phyloP scores from a whole-genome alignment of 2,329 filamentous ascomycete genomes.

The Ascocoryne sarcoides region DNA sequence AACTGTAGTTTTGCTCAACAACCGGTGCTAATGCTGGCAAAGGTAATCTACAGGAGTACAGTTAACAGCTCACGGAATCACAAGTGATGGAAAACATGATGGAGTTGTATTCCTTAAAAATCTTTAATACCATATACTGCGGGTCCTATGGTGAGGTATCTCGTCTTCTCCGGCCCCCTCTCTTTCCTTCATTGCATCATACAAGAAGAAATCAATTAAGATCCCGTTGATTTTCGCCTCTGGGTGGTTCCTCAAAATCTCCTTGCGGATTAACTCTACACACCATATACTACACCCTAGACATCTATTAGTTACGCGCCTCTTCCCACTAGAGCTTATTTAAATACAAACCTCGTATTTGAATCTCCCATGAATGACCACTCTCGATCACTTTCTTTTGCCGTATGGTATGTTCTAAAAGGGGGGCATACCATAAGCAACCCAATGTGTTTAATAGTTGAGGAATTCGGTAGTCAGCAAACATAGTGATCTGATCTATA shows the following conservation, averaged over 20 bases:
- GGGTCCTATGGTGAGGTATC: slow-evolving; percentile 78
- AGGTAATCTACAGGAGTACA: not conserved
- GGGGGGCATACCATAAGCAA: slow-evolving; percentile 76
- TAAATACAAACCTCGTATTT: slow-evolving; percentile 31
- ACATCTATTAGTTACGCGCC: slow-evolving; percentile 1
- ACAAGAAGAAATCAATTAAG: slow-evolving; percentile 93
- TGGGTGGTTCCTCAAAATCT: slow-evolving; percentile 68
- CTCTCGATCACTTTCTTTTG: slow-evolving; percentile 56
- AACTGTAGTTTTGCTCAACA: too few relatives aligned
- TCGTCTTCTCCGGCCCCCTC: slow-evolving; percentile 49
- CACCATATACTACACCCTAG: slow-evolving; percentile 90
- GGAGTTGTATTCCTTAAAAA: too few relatives aligned
- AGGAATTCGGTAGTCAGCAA: slow-evolving; percentile 94
- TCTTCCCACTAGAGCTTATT: not conserved
- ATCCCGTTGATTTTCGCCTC: slow-evolving; percentile 73
- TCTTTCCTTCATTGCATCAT: slow-evolving; percentile 84
- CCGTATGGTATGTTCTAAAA: slow-evolving; percentile 62
- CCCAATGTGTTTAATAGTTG: slow-evolving; percentile 82
- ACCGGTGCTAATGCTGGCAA: too few relatives aligned
- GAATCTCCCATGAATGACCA: slow-evolving; percentile 73
- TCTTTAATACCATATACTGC: slow-evolving; percentile 98
- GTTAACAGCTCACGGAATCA: slow-evolving; percentile 6
- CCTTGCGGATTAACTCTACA: slow-evolving; percentile 75
- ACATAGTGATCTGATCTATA: slow-evolving; percentile 96
- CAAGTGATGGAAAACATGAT: too few relatives aligned